Evolutionary conservation across 805 yeast species (phyloP).

Genomic region (Kuraishia floccosa): DNA sequence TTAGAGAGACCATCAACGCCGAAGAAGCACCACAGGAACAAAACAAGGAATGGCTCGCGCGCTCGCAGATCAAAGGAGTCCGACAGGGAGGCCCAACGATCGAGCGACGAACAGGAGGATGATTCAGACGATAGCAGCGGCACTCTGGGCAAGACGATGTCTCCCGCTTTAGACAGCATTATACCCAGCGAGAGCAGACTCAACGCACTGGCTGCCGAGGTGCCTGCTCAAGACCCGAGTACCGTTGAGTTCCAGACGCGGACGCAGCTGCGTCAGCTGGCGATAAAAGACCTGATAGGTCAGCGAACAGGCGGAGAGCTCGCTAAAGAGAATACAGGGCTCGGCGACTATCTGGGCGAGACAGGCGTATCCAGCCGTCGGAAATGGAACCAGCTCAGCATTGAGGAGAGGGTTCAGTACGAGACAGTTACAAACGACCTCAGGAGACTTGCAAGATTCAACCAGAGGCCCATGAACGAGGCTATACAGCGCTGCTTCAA

Average conservation of each 20-base stretch:
- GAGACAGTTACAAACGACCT: conserved; percentile 17
- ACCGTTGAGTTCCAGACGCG: too few species aligned
- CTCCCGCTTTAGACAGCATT: neutral
- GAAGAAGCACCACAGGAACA: neutral
- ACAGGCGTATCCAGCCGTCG: conserved; percentile 2
- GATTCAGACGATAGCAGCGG: neutral
- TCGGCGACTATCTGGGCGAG: conserved; percentile 1
- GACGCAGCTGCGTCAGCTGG: conserved; percentile 15
- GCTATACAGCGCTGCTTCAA: conserved; percentile 4
- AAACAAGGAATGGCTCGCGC: neutral
- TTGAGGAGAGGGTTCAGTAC: conserved; percentile 13
- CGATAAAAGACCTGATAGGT: conserved; percentile 8
- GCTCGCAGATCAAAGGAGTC: neutral
- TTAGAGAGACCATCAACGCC: too few species aligned
- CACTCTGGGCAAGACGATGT: neutral
- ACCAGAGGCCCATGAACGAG: conserved; percentile 14
- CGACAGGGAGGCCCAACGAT: too few species aligned
- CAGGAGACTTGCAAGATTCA: conserved; percentile 14
- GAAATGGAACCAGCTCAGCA: conserved; percentile 13
- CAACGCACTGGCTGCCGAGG: too few species aligned
- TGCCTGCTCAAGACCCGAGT: too few species aligned
- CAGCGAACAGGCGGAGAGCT: neutral
- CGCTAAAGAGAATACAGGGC: conserved; percentile 1
- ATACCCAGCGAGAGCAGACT: too few species aligned
- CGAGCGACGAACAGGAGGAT: neutral